Evolutionary conservation across 108 stramenopile species (phyloP).

Genomic region (Bacterosira constricta): DNA sequence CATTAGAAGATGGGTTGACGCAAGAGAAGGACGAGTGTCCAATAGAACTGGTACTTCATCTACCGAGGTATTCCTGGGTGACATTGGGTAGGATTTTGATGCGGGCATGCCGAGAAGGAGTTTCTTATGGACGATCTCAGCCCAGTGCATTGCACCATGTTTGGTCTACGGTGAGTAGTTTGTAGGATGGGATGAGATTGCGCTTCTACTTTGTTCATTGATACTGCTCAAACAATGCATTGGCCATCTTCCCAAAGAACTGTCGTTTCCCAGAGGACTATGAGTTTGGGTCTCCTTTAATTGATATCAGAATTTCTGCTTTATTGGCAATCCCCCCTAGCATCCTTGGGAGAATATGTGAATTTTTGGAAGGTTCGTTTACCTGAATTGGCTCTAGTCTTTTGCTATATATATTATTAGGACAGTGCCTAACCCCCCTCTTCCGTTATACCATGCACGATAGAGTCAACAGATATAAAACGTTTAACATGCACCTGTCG

Average conservation of each 20-base stretch:
- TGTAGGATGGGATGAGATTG: background rate
- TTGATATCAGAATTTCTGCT: conserved; percentile 61
- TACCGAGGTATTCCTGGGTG: conserved; percentile 85
- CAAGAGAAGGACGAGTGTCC: conserved; percentile 7
- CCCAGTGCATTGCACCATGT: conserved; percentile 7
- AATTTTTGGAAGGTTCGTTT: conserved; percentile 48
- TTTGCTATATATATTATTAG: no score
- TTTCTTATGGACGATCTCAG: conserved; percentile 33
- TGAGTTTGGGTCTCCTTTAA: conserved; percentile 66
- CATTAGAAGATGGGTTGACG: background rate
- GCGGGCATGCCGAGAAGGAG: conserved; percentile 65
- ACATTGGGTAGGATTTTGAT: conserved; percentile 71
- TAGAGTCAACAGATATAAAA: conserved; percentile 19
- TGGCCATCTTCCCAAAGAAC: conserved; percentile 5
- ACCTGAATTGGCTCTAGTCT: background rate
- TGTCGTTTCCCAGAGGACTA: conserved; percentile 11
- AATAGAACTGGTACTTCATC: conserved; percentile 48
- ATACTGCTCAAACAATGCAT: background rate
- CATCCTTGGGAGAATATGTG: conserved; percentile 60
- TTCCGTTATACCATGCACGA: background rate
- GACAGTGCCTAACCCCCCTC: background rate
- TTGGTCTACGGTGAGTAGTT: conserved; percentile 39
- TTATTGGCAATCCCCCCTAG: conserved; percentile 59
- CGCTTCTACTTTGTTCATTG: background rate
- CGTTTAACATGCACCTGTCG: conserved; percentile 24